Percentiles rank a stretch among this genome's conserved stretches.
Conservation (phyloP, 345 rosid species). For the Ceriops zippeliana region DNA sequence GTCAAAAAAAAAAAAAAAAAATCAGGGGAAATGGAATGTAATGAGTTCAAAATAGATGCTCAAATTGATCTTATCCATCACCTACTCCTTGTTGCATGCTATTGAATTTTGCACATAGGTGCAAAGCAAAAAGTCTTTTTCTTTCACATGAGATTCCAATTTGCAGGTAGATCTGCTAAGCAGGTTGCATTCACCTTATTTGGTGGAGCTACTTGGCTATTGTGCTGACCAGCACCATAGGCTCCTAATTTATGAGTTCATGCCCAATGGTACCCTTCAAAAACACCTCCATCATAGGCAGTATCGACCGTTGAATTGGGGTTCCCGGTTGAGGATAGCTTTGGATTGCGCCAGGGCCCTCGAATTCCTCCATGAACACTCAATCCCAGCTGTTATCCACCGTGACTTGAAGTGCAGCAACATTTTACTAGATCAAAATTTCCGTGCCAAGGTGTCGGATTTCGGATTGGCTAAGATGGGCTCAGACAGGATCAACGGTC, state of each 20-base stretch:
- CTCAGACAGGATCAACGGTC: slow-evolving; percentile 71
- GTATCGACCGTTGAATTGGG: slow-evolving; percentile 57
- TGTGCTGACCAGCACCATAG: slow-evolving; percentile 92
- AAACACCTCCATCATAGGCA: slow-evolving; percentile 51
- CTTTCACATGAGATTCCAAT: not conserved
- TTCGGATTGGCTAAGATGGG: slow-evolving; percentile 75
- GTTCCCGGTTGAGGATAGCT: slow-evolving; percentile 67
- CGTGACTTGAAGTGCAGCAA: slow-evolving; percentile 78
- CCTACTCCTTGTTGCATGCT: not conserved
- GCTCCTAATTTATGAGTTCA: slow-evolving; percentile 62
- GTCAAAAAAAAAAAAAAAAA: slow-evolving; percentile 6
- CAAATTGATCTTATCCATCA: not conserved
- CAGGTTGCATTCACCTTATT: slow-evolving; percentile 69
- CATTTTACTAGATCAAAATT: slow-evolving; percentile 53
- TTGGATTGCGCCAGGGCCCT: slow-evolving; percentile 81
- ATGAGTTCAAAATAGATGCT: not conserved
- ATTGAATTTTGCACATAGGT: slow-evolving; percentile 30
- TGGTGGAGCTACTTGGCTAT: slow-evolving; percentile 84
- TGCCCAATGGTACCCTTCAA: slow-evolving; percentile 70
- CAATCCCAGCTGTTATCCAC: slow-evolving; percentile 68
- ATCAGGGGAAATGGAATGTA: not conserved
- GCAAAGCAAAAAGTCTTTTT: not conserved
- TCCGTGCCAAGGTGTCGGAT: slow-evolving; percentile 70
- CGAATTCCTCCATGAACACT: slow-evolving; percentile 77
- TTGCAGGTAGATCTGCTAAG: slow-evolving; percentile 85